Conservation (phyloP, 2,329 filamentous ascomycete genomes). For the Myriosclerotinia scirpicola region DNA sequence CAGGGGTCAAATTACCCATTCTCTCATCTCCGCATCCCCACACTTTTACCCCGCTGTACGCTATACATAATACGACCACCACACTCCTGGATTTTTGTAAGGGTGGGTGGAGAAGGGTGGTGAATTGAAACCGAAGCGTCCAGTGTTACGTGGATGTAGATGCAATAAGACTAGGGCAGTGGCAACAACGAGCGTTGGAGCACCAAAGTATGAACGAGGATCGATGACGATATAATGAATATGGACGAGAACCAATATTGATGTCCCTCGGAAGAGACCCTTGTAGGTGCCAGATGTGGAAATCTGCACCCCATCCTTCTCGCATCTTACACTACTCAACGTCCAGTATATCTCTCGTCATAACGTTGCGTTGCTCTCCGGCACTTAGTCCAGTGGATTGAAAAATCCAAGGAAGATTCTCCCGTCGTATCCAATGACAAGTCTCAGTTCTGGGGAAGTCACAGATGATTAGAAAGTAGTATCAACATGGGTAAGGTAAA, state of each 20-base stretch:
- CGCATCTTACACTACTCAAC: not conserved
- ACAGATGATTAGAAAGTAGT: not conserved
- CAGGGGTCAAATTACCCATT: not conserved
- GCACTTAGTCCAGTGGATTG: not conserved
- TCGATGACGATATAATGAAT: too few species aligned
- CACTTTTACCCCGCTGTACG: not conserved
- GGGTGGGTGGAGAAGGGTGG: too few species aligned
- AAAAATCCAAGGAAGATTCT: not conserved
- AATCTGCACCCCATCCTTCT: too few species aligned
- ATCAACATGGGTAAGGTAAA: not conserved
- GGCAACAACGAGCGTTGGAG: too few species aligned
- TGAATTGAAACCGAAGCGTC: not conserved
- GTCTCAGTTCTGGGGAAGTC: not conserved
- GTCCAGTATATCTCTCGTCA: not conserved
- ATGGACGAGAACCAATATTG: too few species aligned
- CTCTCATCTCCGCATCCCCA: conserved; percentile 1
- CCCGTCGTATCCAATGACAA: not conserved
- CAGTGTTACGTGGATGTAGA: not conserved
- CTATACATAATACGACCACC: not conserved
- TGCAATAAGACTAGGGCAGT: not conserved
- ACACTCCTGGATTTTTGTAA: not conserved
- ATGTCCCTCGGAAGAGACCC: too few species aligned
- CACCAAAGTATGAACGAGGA: too few species aligned
- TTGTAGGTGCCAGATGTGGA: too few species aligned
- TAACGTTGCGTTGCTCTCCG: not conserved